Conservation (phyloP, 2,329 filamentous ascomycete species). For the Penicillium sp. region DNA sequence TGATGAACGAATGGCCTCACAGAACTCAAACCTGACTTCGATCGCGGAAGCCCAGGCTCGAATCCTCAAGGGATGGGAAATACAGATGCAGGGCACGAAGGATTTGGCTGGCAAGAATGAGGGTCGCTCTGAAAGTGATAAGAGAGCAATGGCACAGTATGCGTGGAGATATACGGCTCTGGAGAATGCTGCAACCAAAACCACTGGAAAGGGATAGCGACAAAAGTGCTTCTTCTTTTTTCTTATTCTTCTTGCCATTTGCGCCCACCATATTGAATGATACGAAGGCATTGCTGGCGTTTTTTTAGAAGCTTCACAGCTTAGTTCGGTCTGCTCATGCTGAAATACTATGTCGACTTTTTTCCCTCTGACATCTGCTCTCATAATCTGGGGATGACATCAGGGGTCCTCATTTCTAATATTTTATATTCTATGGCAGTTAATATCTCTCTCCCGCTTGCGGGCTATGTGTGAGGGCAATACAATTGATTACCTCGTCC, state of each 20-base stretch:
- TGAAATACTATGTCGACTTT: background rate
- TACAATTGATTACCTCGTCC: background rate
- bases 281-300: conserved; percentile 29
- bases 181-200: conserved; percentile 34
- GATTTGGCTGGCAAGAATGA: conserved; percentile 36
- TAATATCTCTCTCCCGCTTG: background rate
- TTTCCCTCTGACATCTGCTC: background rate
- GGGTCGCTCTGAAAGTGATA: conserved; percentile 31
- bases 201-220: conserved; percentile 13
- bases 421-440: too few species aligned
- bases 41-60: conserved; percentile 36
- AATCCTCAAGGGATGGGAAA: conserved; percentile 39
- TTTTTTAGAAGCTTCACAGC: conserved; percentile 21
- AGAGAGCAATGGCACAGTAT: conserved; percentile 35
- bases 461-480: background rate
- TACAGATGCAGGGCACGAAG: conserved; percentile 36
- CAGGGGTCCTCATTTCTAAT: background rate
- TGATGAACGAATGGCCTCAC: conserved; percentile 33
- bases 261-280: conserved; percentile 8
- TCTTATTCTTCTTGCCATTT: background rate
- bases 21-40: conserved; percentile 35
- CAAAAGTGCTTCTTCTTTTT: conserved; percentile 10
- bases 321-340: background rate
- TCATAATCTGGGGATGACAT: background rate
- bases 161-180: conserved; percentile 38